Conservation (phyloP, 495 filamentous ascomycete genomes). For the Pseudomonodictys pantanalensis region DNA sequence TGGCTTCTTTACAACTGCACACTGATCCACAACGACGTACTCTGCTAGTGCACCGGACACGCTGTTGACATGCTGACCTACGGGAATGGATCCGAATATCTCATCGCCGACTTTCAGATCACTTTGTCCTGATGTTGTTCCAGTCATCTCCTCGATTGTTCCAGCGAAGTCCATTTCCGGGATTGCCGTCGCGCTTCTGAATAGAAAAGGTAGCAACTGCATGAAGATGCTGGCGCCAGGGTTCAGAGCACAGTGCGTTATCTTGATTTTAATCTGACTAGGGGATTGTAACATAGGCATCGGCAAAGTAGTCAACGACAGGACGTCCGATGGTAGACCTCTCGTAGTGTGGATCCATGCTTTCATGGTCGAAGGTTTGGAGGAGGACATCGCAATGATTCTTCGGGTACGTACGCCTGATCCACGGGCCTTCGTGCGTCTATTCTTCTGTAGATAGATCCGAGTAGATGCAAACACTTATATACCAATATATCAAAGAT, state of each 20-base stretch:
- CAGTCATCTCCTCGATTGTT: slow-evolving; percentile 35
- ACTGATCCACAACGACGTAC: slow-evolving; percentile 36
- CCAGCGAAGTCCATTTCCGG: slow-evolving; percentile 49
- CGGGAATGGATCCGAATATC: slow-evolving; percentile 40
- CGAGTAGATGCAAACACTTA: too few relatives aligned
- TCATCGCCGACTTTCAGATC: slow-evolving; percentile 33
- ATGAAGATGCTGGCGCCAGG: slow-evolving; percentile 43
- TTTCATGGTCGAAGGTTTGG: slow-evolving; percentile 35
- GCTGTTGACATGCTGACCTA: slow-evolving; percentile 27
- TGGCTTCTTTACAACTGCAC: slow-evolving; percentile 35
- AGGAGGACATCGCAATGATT: too few relatives aligned
- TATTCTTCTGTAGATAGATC: too few relatives aligned
- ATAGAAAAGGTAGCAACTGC: slow-evolving; percentile 38
- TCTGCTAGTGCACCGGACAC: slow-evolving; percentile 41
- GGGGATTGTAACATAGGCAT: slow-evolving; percentile 32
- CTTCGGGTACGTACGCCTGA: too few relatives aligned
- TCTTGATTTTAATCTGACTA: slow-evolving; percentile 37
- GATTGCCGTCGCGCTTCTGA: slow-evolving; percentile 38
- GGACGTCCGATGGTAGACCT: slow-evolving; percentile 30
- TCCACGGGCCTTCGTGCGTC: too few relatives aligned
- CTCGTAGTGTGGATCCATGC: slow-evolving; percentile 36
- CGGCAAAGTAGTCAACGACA: slow-evolving; percentile 11
- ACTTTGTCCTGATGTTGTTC: background rate
- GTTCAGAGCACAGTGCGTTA: slow-evolving; percentile 45
- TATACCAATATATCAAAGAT: too few relatives aligned